Base-by-base conservation (phyloP, 225 moss, liverwort and hornwort species). In the Bryum argenteum region DNA sequence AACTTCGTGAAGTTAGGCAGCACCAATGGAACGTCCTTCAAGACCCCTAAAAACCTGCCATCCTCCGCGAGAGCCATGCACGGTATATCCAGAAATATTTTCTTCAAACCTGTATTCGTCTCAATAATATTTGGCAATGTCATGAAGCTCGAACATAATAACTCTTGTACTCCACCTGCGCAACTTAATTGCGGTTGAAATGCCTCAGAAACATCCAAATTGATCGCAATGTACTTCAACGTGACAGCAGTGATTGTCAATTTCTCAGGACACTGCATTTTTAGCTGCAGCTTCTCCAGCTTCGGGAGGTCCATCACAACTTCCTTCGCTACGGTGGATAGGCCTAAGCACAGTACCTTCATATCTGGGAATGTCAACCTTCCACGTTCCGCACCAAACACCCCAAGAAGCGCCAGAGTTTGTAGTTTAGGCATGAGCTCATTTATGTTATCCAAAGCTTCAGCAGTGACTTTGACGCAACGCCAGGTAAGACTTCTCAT, bases 21-120 rank as follows among this genome's bases (percentile, higher is more conserved):
- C 16, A 41, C 24, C 11, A 90, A 1, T 4, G 73, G 44, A 0
- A 86, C 75, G 0, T 76, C 80, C 22, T 67, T 77, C 42, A 80
- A 18, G 0, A 84, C 90, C 11, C 79, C 84, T 63, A 73, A 55
- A 80, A 83, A 92, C 0, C 2, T 59, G 2, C 92, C 92, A 9
- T 74, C 82, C 23, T 88, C 92, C 9, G 74, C 90, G 14, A 92
- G 86, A 6, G 78, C 70, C 92, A 92, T 92, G n/a, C 92, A 92
- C 0, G 90, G 90, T 2, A 88, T 77, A 13, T 92, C 92, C 45
- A 92, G 18, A 63, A 90, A 92, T 1, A 92, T 23, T 22, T 81
- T 92, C 3, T 4, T 71, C 26, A 86, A 9, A 12, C 24, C 12
- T 16, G 15, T 11, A 16, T 86, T 77, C 3, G 12, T 22, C 5